Base-by-base conservation (phyloP, 148 eudicot species). In the Chenopodium album region DNA sequence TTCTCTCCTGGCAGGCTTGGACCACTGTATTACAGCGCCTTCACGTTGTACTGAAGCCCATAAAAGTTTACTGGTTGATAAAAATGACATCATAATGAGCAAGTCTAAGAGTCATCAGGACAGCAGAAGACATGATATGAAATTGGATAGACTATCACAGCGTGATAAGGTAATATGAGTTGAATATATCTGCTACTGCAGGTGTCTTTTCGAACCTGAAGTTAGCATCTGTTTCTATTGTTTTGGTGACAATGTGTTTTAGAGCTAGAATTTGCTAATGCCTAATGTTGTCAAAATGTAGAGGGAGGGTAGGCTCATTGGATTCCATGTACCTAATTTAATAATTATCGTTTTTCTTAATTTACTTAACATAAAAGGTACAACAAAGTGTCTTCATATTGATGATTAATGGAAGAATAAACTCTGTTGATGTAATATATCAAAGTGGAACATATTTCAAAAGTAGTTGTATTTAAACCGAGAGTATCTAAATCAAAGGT, bases 61-160 rank as follows among this genome's bases (percentile, higher is more conserved):
- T 60, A 86, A 77, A 82, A 86, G 77, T 81, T 85, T 82, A 65
- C 82, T 91, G 68, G 75, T 85, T 73, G 92, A 87, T 85, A 85
- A 84, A 81, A 86, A 85, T 23, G 89, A 89, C 66, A 72, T 78
- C 81, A 80, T 82, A 64, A 73, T 86, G 74, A 78, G 82, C 79
- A 90, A 89, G 85, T 90, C 92, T 82, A 90, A 89, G 94, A 92
- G 90, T 32, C 89, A 88, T 85, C 89, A 80, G 85, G 91, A 87
- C 72, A 80, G 76, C 72, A 90, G 88, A 81, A 85, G 82, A 83
- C 81, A 82, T 84, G 89, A 90, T 71, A 83, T 88, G 73, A 92
- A 83, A 79, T 87, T 95, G 85, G 95, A 93, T 85, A 89, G 88
- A 79, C 88, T 95, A 65, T 87, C 97, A 31, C 93, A 94, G 84